These are phyloP conservation scores for Ganoderma multipileum DNA, from an alignment of 1,284 basidiomycete species.

Conservation along the genomic window DNA sequence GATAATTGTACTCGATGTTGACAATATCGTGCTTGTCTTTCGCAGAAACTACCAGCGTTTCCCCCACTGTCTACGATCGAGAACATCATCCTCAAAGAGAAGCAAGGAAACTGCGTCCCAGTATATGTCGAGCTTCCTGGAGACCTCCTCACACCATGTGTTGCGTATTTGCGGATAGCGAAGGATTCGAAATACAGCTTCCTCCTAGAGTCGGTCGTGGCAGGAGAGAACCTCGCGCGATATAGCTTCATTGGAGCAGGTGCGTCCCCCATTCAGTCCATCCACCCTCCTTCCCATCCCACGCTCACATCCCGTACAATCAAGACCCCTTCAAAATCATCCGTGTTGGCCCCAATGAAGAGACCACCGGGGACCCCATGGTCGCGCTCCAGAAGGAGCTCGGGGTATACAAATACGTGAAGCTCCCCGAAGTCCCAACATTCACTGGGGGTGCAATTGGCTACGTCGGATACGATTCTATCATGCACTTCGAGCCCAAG, in stretches of 20 bases:
- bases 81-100: constrained; percentile 76
- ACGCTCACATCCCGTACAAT: background rate
- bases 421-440: constrained; percentile 90
- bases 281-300: background rate
- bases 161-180: constrained; percentile 94
- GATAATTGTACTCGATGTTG: constrained; percentile 8
- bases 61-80: constrained; percentile 77
- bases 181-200: constrained; percentile 94
- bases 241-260: constrained; percentile 98
- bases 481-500: constrained; percentile 97
- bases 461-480: constrained; percentile 96
- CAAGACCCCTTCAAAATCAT: constrained; percentile 93
- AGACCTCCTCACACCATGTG: constrained; percentile 96
- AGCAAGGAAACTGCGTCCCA: constrained; percentile 90
- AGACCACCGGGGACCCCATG: constrained; percentile 89
- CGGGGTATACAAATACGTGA: constrained; percentile 87
- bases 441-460: constrained; percentile 99
- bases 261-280: constrained; percentile 46
- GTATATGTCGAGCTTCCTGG: constrained; percentile 94
- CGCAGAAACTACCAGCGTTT: constrained; percentile 66
- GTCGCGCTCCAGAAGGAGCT: constrained; percentile 87
- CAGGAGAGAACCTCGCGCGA: constrained; percentile 90
- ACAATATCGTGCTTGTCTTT: constrained; percentile 6
- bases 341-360: constrained; percentile 87
- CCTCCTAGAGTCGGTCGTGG: constrained; percentile 90